phyloP scores from a whole-genome alignment of 1,139 yeast species.

The Hyphopichia pseudoburtonii region DNA sequence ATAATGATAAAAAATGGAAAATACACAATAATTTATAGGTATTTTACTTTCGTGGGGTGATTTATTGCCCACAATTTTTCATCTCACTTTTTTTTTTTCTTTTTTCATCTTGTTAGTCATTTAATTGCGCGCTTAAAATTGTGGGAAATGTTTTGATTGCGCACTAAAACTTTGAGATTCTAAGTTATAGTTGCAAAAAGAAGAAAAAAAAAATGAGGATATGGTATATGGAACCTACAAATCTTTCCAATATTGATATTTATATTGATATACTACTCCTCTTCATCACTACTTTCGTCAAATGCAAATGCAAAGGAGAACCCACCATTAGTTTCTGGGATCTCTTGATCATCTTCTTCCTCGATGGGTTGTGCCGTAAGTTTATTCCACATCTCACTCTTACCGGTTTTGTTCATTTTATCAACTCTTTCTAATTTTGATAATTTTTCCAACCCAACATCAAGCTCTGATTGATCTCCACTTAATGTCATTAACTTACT shows the following conservation, averaged over 20 bases:
- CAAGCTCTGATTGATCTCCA: conserved; percentile 33
- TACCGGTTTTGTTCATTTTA: conserved; percentile 19
- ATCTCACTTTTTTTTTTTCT: neutral
- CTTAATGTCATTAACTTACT: conserved; percentile 35
- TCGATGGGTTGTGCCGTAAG: conserved; percentile 14
- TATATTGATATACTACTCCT: conserved; percentile 1
- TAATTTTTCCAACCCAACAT: conserved; percentile 32
- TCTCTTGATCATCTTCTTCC: neutral
- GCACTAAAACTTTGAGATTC: too few species aligned
- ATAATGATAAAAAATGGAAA: too few species aligned
- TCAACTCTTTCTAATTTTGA: conserved; percentile 25
- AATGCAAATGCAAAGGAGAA: conserved; percentile 35
- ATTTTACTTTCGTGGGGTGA: too few species aligned
- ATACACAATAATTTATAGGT: too few species aligned
- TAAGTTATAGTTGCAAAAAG: too few species aligned
- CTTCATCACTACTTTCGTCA: conserved; percentile 24
- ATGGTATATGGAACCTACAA: too few species aligned
- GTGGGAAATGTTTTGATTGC: too few species aligned
- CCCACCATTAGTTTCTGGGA: conserved; percentile 5
- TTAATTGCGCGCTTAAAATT: neutral
- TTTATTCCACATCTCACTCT: conserved; percentile 24
- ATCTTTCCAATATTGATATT: too few species aligned
- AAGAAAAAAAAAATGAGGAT: neutral
- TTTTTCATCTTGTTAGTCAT: neutral
- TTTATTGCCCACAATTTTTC: too few species aligned